Base-by-base conservation (phyloP, 1,284 basidiomycete species). In the Meira miltonrushii region DNA sequence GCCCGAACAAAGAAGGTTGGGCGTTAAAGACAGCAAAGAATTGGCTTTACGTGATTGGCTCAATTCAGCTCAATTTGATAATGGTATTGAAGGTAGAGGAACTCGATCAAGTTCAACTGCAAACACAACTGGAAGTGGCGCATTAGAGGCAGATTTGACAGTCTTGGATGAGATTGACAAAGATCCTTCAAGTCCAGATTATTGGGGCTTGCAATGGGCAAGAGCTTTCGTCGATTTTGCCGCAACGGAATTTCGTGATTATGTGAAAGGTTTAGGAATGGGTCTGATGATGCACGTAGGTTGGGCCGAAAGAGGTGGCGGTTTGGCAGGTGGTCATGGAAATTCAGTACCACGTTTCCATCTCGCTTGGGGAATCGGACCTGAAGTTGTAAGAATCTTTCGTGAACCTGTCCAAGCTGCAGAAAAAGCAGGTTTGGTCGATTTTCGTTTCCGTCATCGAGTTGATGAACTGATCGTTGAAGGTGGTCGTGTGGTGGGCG, bases 281-380 rank as follows among this genome's bases (percentile, higher is more conserved):
- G 44, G 58, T 17, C 37, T 55, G 15, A 39, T 52, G 19, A 48
- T 48, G 39, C 37, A 55, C 21, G 58, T 60, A 11, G 61, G 61
- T 4, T 62, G 61, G 61, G 61, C 61, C 19, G 61, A 62, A 58
- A 53, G 61, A 39, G 61, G 61, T 15, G 43, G 41, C 15, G 52
- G 51, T 5, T 19, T 48, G 10, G 61, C 61, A 10, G 39, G 37
- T 19, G 61, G 61, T 21, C 61, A 62, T 44, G 61, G 61, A 17
- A 62, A 62, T 39, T 54, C 50, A 4, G 43, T 62, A 2, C 61
- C 61, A 9, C 55, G 61, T 12, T 62, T 62, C 55, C 61, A 62
- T 55, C 37, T 62, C 25, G 54, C 61, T 13, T 62, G 58, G 53
- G 61, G 61, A 6, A 62, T 57, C 13, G 61, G 61, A 19, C 50